A percentile compares a stretch with the other conserved stretches of the same genome.
phyloP scores from a whole-genome alignment of 78 protist species.

The Emiliania huxleyi region DNA sequence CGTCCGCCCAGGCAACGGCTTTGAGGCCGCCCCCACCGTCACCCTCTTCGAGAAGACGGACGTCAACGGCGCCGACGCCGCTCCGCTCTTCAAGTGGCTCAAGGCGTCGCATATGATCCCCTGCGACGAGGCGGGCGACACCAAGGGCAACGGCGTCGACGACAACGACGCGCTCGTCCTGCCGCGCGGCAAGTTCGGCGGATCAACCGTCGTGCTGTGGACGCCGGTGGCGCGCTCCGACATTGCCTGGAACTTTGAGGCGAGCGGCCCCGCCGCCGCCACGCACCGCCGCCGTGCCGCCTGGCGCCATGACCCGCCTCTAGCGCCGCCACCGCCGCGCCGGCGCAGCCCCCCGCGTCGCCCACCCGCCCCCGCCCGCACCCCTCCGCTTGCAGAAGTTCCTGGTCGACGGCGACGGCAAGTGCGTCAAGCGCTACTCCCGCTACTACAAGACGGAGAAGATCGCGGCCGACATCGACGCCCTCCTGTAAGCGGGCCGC shows the following conservation, averaged over 20 bases:
- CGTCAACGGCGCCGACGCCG: conserved; percentile 40
- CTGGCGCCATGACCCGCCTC: no score
- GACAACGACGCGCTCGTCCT: neutral
- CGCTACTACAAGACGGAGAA: conserved; percentile 4
- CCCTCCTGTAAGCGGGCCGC: neutral
- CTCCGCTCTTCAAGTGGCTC: conserved; percentile 25
- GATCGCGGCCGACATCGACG: conserved; percentile 27
- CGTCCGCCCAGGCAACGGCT: conserved; percentile 52
- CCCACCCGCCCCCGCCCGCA: no score
- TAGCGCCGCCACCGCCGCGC: no score
- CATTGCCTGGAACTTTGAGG: conserved; percentile 62
- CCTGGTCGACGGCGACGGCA: conserved; percentile 27
- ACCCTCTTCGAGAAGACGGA: conserved; percentile 23
- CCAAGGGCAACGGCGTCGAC: neutral
- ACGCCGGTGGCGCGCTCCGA: conserved; percentile 42
- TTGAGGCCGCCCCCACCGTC: neutral
- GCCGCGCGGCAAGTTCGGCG: neutral
- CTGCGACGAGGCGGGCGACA: neutral
- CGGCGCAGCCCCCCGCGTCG: no score
- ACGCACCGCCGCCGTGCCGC: no score
- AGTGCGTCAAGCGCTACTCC: conserved; percentile 33
- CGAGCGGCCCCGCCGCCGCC: no score
- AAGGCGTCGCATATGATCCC: conserved; percentile 16
- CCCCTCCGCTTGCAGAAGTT: no score
- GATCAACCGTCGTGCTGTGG: conserved; percentile 26